phyloP scores from a whole-genome alignment of 345 rosid species.

The Brassica carinata region DNA sequence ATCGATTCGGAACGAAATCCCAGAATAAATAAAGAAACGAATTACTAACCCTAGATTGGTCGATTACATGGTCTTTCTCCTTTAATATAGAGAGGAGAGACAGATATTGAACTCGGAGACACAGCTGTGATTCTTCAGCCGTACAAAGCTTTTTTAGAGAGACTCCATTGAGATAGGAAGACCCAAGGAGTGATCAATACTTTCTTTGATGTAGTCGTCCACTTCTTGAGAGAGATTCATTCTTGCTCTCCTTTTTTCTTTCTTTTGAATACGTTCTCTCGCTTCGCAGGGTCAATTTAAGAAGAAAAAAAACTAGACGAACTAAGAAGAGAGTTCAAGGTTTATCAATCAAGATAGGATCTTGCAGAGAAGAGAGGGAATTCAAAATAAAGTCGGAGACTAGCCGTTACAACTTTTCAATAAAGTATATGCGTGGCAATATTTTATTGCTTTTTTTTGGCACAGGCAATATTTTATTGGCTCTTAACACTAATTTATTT shows the following conservation, averaged over 20 bases:
- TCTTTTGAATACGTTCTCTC: slow-evolving; percentile 3
- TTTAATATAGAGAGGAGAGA: slow-evolving; percentile 47
- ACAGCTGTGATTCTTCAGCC: slow-evolving; percentile 54
- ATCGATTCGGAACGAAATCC: neutral
- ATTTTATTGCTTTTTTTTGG: neutral
- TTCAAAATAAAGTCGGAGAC: neutral
- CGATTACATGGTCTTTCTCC: slow-evolving; percentile 63
- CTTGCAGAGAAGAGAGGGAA: neutral
- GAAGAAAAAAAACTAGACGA: neutral
- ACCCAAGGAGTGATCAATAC: slow-evolving; percentile 65
- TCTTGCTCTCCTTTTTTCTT: slow-evolving; percentile 14
- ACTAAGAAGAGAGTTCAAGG: neutral
- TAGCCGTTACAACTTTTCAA: neutral
- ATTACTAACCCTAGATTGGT: slow-evolving; percentile 60
- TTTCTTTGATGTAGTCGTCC: slow-evolving; percentile 63
- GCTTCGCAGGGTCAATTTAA: neutral
- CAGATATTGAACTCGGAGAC: slow-evolving; percentile 53
- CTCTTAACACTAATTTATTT: neutral
- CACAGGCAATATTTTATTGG: neutral
- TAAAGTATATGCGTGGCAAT: neutral
- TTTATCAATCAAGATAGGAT: neutral
- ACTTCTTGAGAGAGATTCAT: slow-evolving; percentile 57
- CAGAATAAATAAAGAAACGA: neutral
- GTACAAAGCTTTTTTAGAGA: slow-evolving; percentile 59
- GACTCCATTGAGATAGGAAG: slow-evolving; percentile 55